A percentile compares a stretch with the other conserved stretches of the same genome.
phyloP scores from a whole-genome alignment of 225 moss, liverwort and hornwort genomes.

The Physcomitrium patens region DNA sequence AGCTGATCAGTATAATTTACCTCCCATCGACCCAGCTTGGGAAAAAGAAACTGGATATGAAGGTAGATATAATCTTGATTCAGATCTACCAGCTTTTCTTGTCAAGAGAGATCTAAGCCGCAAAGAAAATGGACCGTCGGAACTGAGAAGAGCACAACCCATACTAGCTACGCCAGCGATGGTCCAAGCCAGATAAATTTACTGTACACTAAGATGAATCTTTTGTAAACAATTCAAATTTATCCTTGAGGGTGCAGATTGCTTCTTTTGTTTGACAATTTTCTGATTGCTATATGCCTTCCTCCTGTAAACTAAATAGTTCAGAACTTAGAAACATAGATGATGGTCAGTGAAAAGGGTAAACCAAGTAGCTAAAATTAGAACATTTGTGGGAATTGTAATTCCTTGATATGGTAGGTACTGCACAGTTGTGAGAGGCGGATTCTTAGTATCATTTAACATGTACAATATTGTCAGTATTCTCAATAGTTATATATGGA shows the following conservation, averaged over 20 bases:
- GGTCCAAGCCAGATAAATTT: constrained; percentile 52
- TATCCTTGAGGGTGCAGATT: constrained; percentile 11
- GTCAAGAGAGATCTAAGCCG: constrained; percentile 36
- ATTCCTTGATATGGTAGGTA: not conserved
- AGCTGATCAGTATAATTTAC: constrained; percentile 48
- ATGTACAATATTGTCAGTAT: no score
- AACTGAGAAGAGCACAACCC: constrained; percentile 41
- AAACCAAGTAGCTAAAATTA: not conserved
- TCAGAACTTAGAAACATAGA: not conserved
- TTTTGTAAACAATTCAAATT: no score
- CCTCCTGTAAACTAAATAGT: not conserved
- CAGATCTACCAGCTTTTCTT: constrained; percentile 34
- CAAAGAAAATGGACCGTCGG: constrained; percentile 25
- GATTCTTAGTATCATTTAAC: no score
- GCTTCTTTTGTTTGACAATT: constrained; percentile 31
- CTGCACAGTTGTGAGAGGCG: no score
- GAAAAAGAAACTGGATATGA: constrained; percentile 36
- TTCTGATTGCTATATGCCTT: constrained; percentile 20
- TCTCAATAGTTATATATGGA: no score
- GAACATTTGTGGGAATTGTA: not conserved
- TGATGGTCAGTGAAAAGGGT: constrained; percentile 12
- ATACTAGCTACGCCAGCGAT: constrained; percentile 25
- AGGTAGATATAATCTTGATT: constrained; percentile 11
- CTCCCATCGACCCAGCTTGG: constrained; percentile 60
- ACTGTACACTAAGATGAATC: not conserved